These are phyloP conservation scores for Violaceomyces palustris DNA, from an alignment of 1,284 basidiomycete genomes.

Conservation along the genomic window DNA sequence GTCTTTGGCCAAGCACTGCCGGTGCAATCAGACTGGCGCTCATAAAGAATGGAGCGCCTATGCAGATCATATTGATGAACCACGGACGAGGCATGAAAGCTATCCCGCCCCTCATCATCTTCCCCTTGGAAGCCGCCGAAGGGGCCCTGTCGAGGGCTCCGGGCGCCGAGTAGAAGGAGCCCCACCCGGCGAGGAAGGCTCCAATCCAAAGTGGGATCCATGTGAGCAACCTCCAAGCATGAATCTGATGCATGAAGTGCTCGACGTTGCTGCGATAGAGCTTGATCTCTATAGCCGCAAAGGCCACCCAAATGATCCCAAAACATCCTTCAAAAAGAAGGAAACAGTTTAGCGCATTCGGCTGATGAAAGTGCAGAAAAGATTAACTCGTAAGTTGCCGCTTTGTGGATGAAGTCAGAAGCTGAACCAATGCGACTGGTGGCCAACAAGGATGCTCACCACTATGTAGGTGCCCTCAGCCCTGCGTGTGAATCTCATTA, in stretches of 20 bases:
- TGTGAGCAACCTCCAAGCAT: slow-evolving; percentile 5
- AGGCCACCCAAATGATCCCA: slow-evolving; percentile 18
- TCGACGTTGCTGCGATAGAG: slow-evolving; percentile 4
- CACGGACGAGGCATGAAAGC: slow-evolving; percentile 23
- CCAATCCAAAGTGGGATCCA: slow-evolving; percentile 32
- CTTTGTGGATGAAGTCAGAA: background rate
- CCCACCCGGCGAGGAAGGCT: slow-evolving; percentile 37
- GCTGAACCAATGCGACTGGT: background rate
- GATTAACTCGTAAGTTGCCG: background rate
- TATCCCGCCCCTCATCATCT: slow-evolving; percentile 7
- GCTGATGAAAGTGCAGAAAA: background rate
- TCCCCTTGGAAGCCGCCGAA: slow-evolving; percentile 13
- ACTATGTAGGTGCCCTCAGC: slow-evolving; percentile 29
- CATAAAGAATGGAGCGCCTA: slow-evolving; percentile 30
- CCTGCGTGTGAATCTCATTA: slow-evolving; percentile 14
- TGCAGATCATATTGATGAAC: slow-evolving; percentile 31
- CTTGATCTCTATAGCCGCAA: slow-evolving; percentile 9
- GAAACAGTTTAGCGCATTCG: slow-evolving; percentile 40
- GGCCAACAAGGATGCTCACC: background rate
- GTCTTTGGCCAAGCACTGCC: slow-evolving; percentile 8
- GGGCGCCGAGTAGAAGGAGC: slow-evolving; percentile 40
- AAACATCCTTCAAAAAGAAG: slow-evolving; percentile 21
- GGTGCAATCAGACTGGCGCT: slow-evolving; percentile 16
- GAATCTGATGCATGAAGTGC: background rate
- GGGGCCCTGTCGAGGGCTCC: slow-evolving; percentile 27